Evolutionary conservation across 345 rosid genomes (phyloP).

Genomic region (Toxicodendron radicans): DNA sequence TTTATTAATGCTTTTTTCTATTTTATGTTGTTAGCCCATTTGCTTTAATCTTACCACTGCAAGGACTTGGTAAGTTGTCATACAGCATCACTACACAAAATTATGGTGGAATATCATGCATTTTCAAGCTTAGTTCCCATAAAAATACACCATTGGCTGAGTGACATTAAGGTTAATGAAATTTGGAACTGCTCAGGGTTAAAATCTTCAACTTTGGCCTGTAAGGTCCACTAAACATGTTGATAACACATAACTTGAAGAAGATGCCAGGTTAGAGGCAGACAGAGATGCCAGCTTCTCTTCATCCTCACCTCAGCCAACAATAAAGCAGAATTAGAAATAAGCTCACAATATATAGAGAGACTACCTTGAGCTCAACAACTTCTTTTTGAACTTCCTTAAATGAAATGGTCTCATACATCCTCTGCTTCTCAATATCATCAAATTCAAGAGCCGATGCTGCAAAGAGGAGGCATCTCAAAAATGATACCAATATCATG

Average conservation of each 20-base stretch:
- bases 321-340: constrained; percentile 16
- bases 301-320: not conserved
- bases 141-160: not conserved
- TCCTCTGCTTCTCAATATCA: constrained; percentile 63
- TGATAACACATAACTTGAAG: not conserved
- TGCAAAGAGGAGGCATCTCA: constrained; percentile 34
- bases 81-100: not conserved
- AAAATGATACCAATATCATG: constrained; percentile 16
- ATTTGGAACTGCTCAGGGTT: not conserved
- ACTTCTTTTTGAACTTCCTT: constrained; percentile 67
- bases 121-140: not conserved
- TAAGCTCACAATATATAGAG: constrained; percentile 10
- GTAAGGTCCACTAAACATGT: not conserved
- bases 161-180: not conserved
- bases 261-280: not conserved
- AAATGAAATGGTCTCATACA: constrained; percentile 66
- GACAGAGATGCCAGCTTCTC: too few relatives aligned
- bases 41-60: not conserved
- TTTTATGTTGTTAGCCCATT: not conserved
- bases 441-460: constrained; percentile 78
- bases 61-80: not conserved
- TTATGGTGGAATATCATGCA: not conserved
- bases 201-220: not conserved
- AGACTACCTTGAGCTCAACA: constrained; percentile 69
- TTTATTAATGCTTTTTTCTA: not conserved